These are phyloP conservation scores for Sambucus nigra DNA, from an alignment of 129 eudicot species.

Conservation along the genomic window DNA sequence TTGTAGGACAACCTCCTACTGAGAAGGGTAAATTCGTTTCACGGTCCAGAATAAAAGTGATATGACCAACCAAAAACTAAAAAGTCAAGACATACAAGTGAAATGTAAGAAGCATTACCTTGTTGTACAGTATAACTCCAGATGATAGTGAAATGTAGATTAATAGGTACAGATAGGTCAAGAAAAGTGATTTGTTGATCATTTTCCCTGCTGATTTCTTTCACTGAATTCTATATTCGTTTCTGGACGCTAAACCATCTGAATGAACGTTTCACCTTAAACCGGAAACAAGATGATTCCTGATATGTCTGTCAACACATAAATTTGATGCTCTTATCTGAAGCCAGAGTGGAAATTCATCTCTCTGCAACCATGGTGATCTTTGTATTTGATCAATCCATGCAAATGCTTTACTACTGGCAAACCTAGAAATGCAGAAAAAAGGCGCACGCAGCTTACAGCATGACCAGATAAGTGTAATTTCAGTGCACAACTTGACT, in stretches of 20 bases:
- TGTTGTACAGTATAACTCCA: conserved; percentile 67
- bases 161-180: conserved; percentile 59
- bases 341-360: conserved; percentile 14
- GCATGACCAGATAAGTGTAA: neutral
- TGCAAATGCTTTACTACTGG: conserved; percentile 2
- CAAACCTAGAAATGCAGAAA: conserved; percentile 4
- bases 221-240: conserved; percentile 11
- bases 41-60: conserved; percentile 4
- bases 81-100: conserved; percentile 7
- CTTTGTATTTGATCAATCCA: conserved; percentile 9
- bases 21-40: neutral
- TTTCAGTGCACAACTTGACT: neutral
- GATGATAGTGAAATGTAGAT: conserved; percentile 62
- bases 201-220: conserved; percentile 21
- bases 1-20: conserved; percentile 3
- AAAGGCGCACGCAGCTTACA: neutral
- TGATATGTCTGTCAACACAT: conserved; percentile 7
- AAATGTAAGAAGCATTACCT: conserved; percentile 26
- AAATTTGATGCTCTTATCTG: conserved; percentile 13
- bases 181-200: conserved; percentile 59
- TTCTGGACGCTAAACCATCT: conserved; percentile 13
- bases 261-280: conserved; percentile 20
- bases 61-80: conserved; percentile 7
- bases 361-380: conserved; percentile 9
- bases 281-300: conserved; percentile 14